Evolutionary conservation across 495 filamentous ascomycete species (phyloP).

Genomic region (Hyaloscypha finlandica): DNA sequence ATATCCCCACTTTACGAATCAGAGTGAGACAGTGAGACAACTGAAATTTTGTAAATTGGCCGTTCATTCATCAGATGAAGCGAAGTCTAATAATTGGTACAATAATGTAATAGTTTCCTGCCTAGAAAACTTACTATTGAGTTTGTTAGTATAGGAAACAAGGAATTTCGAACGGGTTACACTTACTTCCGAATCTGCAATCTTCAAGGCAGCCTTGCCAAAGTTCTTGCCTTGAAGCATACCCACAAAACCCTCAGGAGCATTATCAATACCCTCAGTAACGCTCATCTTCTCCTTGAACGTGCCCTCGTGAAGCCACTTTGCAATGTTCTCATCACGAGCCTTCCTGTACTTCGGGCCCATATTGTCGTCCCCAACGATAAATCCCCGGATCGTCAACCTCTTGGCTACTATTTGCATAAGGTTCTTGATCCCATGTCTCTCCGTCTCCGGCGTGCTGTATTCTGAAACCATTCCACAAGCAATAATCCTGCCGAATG

Average conservation of each 20-base stretch:
- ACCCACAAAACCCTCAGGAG: conserved; percentile 78
- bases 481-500: conserved; percentile 67
- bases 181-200: conserved; percentile 42
- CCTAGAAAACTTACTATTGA: neutral
- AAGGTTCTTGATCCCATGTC: conserved; percentile 72
- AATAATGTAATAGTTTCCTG: neutral
- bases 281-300: conserved; percentile 72
- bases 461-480: conserved; percentile 69
- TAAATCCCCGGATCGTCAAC: conserved; percentile 70
- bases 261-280: conserved; percentile 82
- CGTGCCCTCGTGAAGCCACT: conserved; percentile 83
- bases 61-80: conserved; percentile 1
- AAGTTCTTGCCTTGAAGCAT: conserved; percentile 88
- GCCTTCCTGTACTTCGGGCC: conserved; percentile 70
- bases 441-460: conserved; percentile 59
- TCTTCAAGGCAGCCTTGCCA: conserved; percentile 86
- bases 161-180: no score
- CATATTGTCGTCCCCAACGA: conserved; percentile 63
- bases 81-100: neutral
- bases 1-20: neutral
- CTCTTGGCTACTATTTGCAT: conserved; percentile 48
- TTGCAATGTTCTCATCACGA: conserved; percentile 76
- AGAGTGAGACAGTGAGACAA: neutral
- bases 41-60: neutral
- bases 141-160: no score